Percentiles rank a stretch among this genome's conserved stretches.
These are phyloP conservation scores for Calycina herbarum DNA, from an alignment of 2,329 filamentous ascomycete genomes.

Conservation along the genomic window DNA sequence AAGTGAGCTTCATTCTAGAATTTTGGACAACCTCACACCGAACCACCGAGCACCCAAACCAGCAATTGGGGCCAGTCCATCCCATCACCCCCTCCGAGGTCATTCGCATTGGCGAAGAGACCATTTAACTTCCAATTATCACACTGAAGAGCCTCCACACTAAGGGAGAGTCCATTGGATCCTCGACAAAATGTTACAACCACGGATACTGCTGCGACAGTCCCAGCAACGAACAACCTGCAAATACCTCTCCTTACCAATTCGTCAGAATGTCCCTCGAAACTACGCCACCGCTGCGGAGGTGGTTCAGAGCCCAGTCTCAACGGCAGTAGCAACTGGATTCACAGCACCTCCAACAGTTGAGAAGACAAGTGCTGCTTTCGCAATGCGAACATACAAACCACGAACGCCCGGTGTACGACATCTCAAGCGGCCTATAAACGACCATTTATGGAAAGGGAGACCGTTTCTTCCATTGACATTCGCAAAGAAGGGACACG, in stretches of 20 bases:
- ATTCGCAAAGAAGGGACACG: conserved; percentile 87
- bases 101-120: conserved; percentile 1
- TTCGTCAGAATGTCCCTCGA: conserved; percentile 44
- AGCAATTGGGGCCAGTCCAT: background rate
- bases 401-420: conserved; percentile 89
- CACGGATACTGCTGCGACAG: conserved; percentile 56
- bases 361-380: conserved; percentile 41
- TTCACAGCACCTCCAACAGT: conserved; percentile 48
- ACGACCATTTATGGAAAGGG: conserved; percentile 96
- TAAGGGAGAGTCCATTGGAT: conserved; percentile 24
- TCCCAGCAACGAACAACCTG: conserved; percentile 43
- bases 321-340: conserved; percentile 39
- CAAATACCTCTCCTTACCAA: conserved; percentile 46
- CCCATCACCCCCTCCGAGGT: background rate
- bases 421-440: conserved; percentile 88
- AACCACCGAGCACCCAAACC: background rate
- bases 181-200: conserved; percentile 58
- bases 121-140: conserved; percentile 10
- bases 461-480: conserved; percentile 80
- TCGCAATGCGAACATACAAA: conserved; percentile 77
- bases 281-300: conserved; percentile 52
- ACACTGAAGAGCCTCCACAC: background rate
- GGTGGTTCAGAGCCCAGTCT: conserved; percentile 39
- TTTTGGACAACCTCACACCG: conserved; percentile 7
- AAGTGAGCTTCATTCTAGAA: conserved; percentile 3